phyloP scores from a whole-genome alignment of 139 green algal species.

The Closterium sp. region DNA sequence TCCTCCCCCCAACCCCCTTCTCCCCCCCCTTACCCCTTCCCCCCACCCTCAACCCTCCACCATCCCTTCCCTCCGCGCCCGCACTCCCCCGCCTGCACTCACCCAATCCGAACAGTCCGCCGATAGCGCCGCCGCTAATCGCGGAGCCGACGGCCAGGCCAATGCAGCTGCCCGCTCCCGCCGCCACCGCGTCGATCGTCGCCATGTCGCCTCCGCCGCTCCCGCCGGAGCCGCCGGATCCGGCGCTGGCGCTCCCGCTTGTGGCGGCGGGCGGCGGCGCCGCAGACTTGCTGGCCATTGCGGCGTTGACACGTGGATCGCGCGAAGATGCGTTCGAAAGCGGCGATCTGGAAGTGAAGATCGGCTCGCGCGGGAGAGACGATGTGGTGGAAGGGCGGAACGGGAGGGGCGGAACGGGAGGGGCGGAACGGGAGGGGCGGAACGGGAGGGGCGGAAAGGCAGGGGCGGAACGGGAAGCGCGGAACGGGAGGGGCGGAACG shows the following conservation, averaged over 20 bases:
- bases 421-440: too few species aligned
- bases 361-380: neutral
- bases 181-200: neutral
- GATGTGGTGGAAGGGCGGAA: neutral
- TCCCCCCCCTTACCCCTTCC: neutral
- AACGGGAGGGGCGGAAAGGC: too few species aligned
- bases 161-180: neutral
- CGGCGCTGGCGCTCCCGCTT: neutral
- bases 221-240: too few species aligned
- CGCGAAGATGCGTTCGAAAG: neutral
- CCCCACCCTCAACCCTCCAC: too few species aligned
- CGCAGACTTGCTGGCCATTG: neutral
- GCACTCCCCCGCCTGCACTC: neutral
- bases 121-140: neutral
- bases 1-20: too few species aligned
- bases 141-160: neutral
- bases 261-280: neutral
- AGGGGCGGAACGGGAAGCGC: neutral
- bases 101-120: neutral
- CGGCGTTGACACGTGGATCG: neutral
- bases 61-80: too few species aligned
- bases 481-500: neutral
- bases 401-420: neutral
- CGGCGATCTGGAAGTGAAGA: neutral
- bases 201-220: neutral